These are phyloP conservation scores for Fraxinus angustifolia DNA, from an alignment of 305 asterid species.

Conservation along the genomic window DNA sequence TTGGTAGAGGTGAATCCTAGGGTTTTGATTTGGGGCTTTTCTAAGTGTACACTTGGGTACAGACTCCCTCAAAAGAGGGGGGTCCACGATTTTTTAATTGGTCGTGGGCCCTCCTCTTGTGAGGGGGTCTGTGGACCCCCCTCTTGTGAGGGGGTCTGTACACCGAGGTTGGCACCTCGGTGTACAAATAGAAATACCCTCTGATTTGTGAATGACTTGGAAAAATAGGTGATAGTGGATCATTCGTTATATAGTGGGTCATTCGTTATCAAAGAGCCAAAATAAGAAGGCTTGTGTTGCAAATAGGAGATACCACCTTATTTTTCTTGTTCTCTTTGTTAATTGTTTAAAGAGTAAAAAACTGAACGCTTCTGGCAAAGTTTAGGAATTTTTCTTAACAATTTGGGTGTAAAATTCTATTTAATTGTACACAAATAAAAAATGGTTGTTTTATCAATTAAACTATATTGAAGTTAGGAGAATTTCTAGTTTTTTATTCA, in stretches of 20 bases:
- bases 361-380: neutral
- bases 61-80: too few species aligned
- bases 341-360: neutral
- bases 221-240: neutral
- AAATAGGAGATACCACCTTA: neutral
- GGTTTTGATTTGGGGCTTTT: neutral
- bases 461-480: neutral
- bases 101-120: neutral
- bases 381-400: neutral
- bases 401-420: neutral
- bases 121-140: neutral
- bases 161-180: neutral
- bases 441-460: neutral
- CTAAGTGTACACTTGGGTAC: neutral
- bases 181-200: neutral
- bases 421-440: neutral
- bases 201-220: neutral
- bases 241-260: neutral
- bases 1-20: neutral
- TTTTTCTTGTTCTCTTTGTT: neutral
- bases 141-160: neutral
- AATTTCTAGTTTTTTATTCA: neutral
- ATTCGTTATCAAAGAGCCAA: neutral
- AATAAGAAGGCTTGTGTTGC: neutral
- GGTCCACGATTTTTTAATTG: neutral